phyloP scores from a whole-genome alignment of 495 filamentous ascomycete genomes.

The Xylaria sp. region DNA sequence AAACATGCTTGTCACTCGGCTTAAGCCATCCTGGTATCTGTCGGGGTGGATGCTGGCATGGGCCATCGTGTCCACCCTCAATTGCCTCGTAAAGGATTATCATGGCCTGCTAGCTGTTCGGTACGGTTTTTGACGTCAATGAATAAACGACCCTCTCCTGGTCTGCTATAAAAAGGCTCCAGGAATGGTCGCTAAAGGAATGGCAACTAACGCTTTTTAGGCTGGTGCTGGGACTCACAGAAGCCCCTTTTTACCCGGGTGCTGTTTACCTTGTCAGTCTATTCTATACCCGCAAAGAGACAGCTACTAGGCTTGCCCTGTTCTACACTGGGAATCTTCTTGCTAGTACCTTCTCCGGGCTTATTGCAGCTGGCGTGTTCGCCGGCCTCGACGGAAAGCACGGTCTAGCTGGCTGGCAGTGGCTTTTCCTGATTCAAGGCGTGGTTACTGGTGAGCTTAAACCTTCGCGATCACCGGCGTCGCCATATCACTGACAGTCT shows the following conservation, averaged over 20 bases:
- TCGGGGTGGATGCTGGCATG: conserved; percentile 25
- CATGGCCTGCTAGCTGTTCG: conserved; percentile 12
- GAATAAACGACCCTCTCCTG: not conserved
- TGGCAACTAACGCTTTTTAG: not conserved
- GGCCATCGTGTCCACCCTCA: conserved; percentile 21
- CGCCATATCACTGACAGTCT: not conserved
- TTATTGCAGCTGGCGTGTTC: conserved; percentile 37
- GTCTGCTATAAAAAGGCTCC: not conserved
- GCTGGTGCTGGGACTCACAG: conserved; percentile 20
- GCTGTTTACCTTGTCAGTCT: conserved; percentile 50
- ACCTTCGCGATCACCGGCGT: not conserved
- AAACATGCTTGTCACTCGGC: conserved; percentile 45
- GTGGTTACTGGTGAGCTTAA: conserved; percentile 30
- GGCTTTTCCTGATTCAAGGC: conserved; percentile 43
- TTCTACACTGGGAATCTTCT: conserved; percentile 37
- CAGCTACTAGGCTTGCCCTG: conserved; percentile 32
- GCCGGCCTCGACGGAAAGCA: conserved; percentile 35
- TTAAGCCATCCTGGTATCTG: conserved; percentile 40
- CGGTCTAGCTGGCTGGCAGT: conserved; percentile 36
- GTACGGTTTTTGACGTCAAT: conserved; percentile 2
- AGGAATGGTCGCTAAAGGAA: not conserved
- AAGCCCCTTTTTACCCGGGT: conserved; percentile 38
- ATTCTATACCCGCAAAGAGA: conserved; percentile 55
- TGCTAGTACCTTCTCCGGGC: conserved; percentile 32
- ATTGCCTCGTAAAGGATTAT: conserved; percentile 23